Evolutionary conservation across 148 eudicot genomes (phyloP), one percentile per base, ranked within the genome.

Genomic region (Persicaria maculosa): DNA sequence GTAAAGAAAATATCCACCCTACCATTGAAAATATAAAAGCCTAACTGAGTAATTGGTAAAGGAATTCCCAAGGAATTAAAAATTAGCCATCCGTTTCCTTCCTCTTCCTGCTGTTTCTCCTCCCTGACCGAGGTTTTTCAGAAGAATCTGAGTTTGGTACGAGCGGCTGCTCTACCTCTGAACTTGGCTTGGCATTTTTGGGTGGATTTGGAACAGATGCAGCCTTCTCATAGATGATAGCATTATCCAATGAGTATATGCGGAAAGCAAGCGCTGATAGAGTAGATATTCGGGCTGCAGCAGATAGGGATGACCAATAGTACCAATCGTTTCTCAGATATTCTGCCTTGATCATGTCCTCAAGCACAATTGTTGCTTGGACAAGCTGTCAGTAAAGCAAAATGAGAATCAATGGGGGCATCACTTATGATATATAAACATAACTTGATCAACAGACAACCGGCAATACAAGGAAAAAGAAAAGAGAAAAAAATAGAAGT

Each of bases 301-400:
- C 88, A 57, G 95, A 83, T 2, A 88, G 81, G 25, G 95, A 90
- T 12, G 95, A 90, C 95, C 95, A 90, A 83, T 86, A 90, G 89
- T 91, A 88, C 90, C 95, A 84, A 7, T 79, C 78, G 40, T 82
- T 90, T 74, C 74, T 85, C 78, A 90, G 79, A 84, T 85, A 83
- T 44, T 84, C 90, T 9, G 88, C 47, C 80, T 84, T 90, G 9
- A 90, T 90, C 92, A 85, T 85, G 77, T 90, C 92, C 68, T 90
- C 96, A 6, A 88, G 81, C n/a, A 83, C 78, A 54, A 90, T 83
- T 12, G 86, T 76, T 19, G 92, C 88, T 83, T 85, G 92, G 36
- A 88, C 87, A 90, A 90, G 85, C 92, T 90, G 90, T 43, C 47
- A 40, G 31, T 19, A 65, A 43, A 65, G 6, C 70, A 65, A 36